Conservation (phyloP, 2,329 filamentous ascomycete species). For the Fonsecaea monophora region DNA sequence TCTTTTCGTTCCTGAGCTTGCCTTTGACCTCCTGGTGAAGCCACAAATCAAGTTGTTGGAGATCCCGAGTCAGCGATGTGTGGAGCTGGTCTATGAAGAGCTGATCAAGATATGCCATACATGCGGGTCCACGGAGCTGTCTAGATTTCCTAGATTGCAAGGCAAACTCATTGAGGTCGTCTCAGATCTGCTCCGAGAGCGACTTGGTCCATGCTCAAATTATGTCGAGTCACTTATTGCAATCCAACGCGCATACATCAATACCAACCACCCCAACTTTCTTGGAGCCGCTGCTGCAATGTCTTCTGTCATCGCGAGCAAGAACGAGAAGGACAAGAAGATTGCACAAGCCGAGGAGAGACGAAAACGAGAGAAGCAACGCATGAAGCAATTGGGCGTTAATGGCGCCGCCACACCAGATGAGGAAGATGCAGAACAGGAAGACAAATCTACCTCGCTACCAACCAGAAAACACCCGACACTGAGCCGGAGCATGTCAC, state of each 20-base stretch:
- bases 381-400: constrained; percentile 79
- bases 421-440: constrained; percentile 69
- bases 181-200: constrained; percentile 90
- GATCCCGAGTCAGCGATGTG: constrained; percentile 91
- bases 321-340: constrained; percentile 92
- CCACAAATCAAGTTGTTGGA: constrained; percentile 98
- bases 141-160: constrained; percentile 88
- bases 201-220: constrained; percentile 82
- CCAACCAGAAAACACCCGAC: constrained; percentile 68
- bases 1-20: constrained; percentile 95
- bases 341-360: constrained; percentile 80
- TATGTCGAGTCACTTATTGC: constrained; percentile 98
- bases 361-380: constrained; percentile 80
- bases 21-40: constrained; percentile 96
- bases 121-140: constrained; percentile 92
- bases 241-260: constrained; percentile 98
- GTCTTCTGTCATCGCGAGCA: constrained; percentile 93
- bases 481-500: constrained; percentile 79
- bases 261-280: constrained; percentile 99
- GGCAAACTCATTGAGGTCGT: constrained; percentile 98
- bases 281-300: constrained; percentile 95
- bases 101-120: constrained; percentile 99
- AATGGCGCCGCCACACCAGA: constrained; percentile 75
- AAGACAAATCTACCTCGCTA: constrained; percentile 60
- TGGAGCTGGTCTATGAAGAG: constrained; percentile 97